Base-by-base conservation (phyloP, 805 yeast species). In the Zygosaccharomyces siamensis region DNA sequence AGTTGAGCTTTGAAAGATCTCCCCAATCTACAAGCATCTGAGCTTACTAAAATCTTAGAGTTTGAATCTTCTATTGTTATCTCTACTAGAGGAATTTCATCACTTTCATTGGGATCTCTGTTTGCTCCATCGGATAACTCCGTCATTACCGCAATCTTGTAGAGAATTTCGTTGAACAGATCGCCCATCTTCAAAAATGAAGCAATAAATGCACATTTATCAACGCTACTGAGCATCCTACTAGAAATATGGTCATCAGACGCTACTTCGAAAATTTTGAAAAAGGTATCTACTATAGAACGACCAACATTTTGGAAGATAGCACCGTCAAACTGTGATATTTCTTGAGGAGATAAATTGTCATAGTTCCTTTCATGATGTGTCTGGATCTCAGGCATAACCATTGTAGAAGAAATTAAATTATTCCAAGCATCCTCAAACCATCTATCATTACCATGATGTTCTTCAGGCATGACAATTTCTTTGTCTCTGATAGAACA, bases 381-480 rank as follows among this genome's bases (percentile, higher is more conserved):
- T 3, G 49, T 43, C 7, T 57, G 51, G 14, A 60, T 51, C 41
- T 65, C 62, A 3, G 68, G 66, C 21, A 67, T 43, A 0, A 71
- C 71, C 2, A 68, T 64, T 18, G 73, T 68, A 1, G 69, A 64
- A 18, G 70, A 69, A 38, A 86, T 77, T 51, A 86, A 64, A 50
- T 84, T 81, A 56, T 83, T 83, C 95, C 95, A 86, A 14, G 80
- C 73, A 60, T 86, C 92, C 62, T 90, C 97, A 67, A 90, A 92
- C 83, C 96, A 85, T 62, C 86, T 89, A 18, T 89, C 86, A 8
- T 89, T 87, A 12, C 92, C 93, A 63, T 89, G 95, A 58, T 92
- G 97, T 61, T 93, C 99, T 60, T 93, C 98, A 0, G 99, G 98
- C 90, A 95, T 87, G 43, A 93, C 88, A 54, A 93, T 93, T 67